Conservation (phyloP, 805 yeast genomes). For the Candida chilensis region DNA sequence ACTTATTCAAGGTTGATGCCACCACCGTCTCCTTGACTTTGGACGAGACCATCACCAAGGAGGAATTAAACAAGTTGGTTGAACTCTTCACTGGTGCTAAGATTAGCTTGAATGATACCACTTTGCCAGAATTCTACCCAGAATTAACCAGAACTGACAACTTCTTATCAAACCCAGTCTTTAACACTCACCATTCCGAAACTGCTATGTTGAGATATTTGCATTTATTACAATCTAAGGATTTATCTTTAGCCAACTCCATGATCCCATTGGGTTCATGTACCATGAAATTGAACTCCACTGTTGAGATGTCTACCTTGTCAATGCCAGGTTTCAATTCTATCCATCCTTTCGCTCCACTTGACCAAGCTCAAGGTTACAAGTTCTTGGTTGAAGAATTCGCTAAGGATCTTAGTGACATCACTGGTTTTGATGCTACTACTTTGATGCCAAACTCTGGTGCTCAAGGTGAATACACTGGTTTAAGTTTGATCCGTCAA, state of each 20-base stretch:
- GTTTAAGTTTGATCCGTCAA: conserved; percentile 75
- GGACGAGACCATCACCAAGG: conserved; percentile 76
- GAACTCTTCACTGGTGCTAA: conserved; percentile 46
- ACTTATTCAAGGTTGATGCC: conserved; percentile 61
- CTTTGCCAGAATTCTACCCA: conserved; percentile 41
- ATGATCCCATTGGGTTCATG: conserved; percentile 98
- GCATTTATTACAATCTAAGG: conserved; percentile 77
- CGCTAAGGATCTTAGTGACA: conserved; percentile 77
- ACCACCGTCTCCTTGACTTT: conserved; percentile 64
- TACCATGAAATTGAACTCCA: conserved; percentile 95
- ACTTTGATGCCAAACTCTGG: conserved; percentile 97
- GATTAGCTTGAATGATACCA: conserved; percentile 9
- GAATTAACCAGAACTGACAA: conserved; percentile 46
- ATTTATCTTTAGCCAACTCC: conserved; percentile 86
- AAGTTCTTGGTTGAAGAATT: conserved; percentile 64
- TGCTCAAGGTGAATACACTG: conserved; percentile 97
- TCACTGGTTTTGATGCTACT: conserved; percentile 88
- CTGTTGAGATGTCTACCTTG: conserved; percentile 90
- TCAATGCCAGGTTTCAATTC: conserved; percentile 90
- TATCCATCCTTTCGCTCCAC: conserved; percentile 90
- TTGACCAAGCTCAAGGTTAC: conserved; percentile 85
- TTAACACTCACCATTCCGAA: conserved; percentile 85
- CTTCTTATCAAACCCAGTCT: conserved; percentile 65
- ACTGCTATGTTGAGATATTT: conserved; percentile 91
- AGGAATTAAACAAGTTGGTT: conserved; percentile 51